Percentiles rank a stretch among this genome's conserved stretches.
These are phyloP conservation scores for Citrullus amarus DNA, from an alignment of 306 rosid species.

Conservation along the genomic window DNA sequence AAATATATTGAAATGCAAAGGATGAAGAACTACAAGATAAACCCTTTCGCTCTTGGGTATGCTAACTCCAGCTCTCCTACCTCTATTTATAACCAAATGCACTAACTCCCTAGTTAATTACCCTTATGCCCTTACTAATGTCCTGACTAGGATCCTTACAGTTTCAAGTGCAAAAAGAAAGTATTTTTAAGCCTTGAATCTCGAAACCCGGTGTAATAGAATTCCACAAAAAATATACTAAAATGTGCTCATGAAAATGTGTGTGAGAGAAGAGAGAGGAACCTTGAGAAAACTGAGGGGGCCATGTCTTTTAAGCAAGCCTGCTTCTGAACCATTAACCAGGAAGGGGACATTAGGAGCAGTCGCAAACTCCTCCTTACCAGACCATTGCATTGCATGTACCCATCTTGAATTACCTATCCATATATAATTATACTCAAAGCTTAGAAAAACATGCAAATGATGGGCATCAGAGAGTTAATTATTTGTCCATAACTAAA, in stretches of 20 bases:
- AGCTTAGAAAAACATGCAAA: not conserved
- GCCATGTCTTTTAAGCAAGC: slow-evolving; percentile 63
- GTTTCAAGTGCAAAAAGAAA: no score
- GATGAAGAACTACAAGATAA: no score
- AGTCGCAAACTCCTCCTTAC: slow-evolving; percentile 60
- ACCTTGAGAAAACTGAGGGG: slow-evolving; percentile 95
- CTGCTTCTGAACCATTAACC: slow-evolving; percentile 73
- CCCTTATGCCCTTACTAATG: no score
- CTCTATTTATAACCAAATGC: no score
- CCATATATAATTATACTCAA: slow-evolving; percentile 17
- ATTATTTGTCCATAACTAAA: not conserved
- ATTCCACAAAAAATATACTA: not conserved
- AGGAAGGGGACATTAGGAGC: slow-evolving; percentile 62
- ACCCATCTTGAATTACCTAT: slow-evolving; percentile 98
- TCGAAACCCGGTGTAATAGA: not conserved
- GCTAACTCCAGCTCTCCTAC: no score
- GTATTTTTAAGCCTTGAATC: not conserved
- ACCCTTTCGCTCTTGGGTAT: no score
- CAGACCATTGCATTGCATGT: slow-evolving; percentile 94
- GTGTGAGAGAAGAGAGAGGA: not conserved
- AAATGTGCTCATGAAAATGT: no score
- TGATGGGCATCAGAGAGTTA: not conserved
- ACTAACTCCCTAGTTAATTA: no score
- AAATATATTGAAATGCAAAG: no score
- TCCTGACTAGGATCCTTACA: no score